Evolutionary conservation across 1,284 basidiomycete genomes (phyloP).

Genomic region (Ceratobasidium sp.): DNA sequence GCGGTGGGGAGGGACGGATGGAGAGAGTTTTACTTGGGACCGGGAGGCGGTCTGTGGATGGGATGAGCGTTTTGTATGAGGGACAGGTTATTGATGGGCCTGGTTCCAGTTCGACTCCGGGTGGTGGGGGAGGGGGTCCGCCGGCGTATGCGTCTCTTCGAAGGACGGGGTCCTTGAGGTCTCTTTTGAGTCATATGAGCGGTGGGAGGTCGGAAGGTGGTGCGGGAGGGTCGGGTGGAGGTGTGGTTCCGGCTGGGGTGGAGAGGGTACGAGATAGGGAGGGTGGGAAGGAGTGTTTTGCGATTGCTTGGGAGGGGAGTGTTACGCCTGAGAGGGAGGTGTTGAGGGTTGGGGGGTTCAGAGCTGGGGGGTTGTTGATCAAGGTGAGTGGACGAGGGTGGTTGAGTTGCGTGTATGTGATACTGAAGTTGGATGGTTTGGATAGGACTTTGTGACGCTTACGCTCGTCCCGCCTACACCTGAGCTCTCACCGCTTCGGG

Average conservation of each 20-base stretch:
- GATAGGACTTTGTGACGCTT: conserved; percentile 49
- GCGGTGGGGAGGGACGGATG: conserved; percentile 31
- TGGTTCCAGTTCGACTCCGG: no score
- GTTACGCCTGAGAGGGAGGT: conserved; percentile 47
- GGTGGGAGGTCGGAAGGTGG: background rate
- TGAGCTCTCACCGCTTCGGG: conserved; percentile 47
- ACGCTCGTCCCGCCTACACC: conserved; percentile 49
- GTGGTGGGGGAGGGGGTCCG: background rate
- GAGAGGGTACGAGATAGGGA: conserved; percentile 30
- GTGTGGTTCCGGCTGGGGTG: conserved; percentile 19
- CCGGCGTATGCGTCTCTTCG: conserved; percentile 29
- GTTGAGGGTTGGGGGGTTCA: conserved; percentile 48
- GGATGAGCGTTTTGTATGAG: conserved; percentile 21
- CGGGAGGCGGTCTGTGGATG: background rate
- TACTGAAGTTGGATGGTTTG: background rate
- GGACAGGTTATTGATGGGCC: conserved; percentile 10
- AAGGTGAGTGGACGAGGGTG: conserved; percentile 40
- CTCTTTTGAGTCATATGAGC: conserved; percentile 28
- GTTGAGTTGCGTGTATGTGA: background rate
- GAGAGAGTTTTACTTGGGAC: conserved; percentile 34
- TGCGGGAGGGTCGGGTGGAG: conserved; percentile 14
- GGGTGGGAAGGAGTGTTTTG: conserved; percentile 29
- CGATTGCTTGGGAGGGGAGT: conserved; percentile 49
- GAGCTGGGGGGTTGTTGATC: conserved; percentile 48
- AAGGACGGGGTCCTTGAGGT: conserved; percentile 23